Conservation (phyloP, 2,329 filamentous ascomycete species). For the Talaromyces verruculosus region DNA sequence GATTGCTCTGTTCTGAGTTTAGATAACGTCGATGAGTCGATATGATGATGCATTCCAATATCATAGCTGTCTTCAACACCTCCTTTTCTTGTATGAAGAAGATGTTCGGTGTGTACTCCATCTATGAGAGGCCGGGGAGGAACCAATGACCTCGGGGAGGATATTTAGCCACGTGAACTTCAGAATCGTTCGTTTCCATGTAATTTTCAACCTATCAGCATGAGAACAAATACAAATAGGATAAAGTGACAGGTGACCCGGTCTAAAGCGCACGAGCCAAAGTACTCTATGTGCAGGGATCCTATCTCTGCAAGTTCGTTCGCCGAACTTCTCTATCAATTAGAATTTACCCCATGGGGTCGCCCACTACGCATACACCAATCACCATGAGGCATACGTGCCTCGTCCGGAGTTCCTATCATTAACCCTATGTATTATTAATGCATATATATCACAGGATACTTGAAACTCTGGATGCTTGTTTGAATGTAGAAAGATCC, state of each 20-base stretch:
- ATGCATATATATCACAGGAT: neutral
- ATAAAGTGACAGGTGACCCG: neutral
- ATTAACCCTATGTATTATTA: slow-evolving; percentile 1
- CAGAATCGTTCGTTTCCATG: neutral
- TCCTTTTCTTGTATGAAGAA: neutral
- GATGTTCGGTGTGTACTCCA: neutral
- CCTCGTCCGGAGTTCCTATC: neutral
- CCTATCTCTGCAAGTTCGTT: neutral
- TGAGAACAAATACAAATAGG: neutral
- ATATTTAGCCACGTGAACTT: neutral
- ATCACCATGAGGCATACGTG: neutral
- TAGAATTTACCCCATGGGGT: slow-evolving; percentile 8
- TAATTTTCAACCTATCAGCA: neutral
- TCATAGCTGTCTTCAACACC: neutral
- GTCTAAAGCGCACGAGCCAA: neutral
- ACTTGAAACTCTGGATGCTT: neutral
- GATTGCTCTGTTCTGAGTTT: neutral
- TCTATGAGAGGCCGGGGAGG: neutral
- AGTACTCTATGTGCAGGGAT: neutral
- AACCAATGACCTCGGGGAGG: neutral
- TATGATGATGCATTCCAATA: neutral
- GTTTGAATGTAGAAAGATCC: neutral
- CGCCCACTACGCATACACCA: neutral
- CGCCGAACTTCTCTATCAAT: neutral
- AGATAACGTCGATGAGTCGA: neutral